phyloP scores from a whole-genome alignment of 148 eudicot species.

The Silene conica region DNA sequence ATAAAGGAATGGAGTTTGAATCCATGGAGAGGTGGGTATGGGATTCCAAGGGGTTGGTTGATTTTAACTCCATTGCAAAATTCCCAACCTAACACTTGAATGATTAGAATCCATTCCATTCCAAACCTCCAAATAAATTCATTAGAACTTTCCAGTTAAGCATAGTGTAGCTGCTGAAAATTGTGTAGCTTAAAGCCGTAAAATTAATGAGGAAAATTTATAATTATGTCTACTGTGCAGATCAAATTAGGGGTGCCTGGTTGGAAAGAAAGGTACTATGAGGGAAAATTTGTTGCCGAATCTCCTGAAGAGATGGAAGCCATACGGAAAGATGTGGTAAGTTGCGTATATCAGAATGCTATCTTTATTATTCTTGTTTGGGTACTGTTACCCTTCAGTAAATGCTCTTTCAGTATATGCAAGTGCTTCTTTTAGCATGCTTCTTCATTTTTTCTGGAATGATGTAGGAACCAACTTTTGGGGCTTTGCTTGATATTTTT shows the following conservation, averaged over 20 bases:
- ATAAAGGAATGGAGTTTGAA: too few species aligned
- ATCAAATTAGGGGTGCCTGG: conserved; percentile 86
- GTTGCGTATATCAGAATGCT: conserved; percentile 24
- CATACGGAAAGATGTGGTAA: conserved; percentile 78
- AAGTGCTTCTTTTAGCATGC: background rate
- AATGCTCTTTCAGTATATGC: conserved; percentile 5
- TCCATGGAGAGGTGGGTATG: too few species aligned
- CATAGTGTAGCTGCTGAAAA: background rate
- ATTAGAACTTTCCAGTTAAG: background rate
- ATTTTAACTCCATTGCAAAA: too few species aligned
- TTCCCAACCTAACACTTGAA: too few species aligned
- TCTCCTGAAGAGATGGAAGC: conserved; percentile 72
- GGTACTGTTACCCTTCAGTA: background rate
- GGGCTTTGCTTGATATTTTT: background rate
- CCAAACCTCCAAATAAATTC: too few species aligned
- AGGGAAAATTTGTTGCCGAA: conserved; percentile 74
- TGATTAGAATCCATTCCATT: too few species aligned
- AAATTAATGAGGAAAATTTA: background rate
- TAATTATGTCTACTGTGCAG: conserved; percentile 27
- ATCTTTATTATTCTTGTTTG: conserved; percentile 1
- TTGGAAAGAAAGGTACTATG: conserved; percentile 95
- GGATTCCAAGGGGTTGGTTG: too few species aligned
- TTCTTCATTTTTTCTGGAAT: background rate
- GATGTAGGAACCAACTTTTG: background rate
- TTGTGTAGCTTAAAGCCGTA: background rate